Percentiles rank a stretch among this genome's conserved stretches.
phyloP scores from a whole-genome alignment of 768 basidiomycete genomes.

The Xerocomellus amylosporus region DNA sequence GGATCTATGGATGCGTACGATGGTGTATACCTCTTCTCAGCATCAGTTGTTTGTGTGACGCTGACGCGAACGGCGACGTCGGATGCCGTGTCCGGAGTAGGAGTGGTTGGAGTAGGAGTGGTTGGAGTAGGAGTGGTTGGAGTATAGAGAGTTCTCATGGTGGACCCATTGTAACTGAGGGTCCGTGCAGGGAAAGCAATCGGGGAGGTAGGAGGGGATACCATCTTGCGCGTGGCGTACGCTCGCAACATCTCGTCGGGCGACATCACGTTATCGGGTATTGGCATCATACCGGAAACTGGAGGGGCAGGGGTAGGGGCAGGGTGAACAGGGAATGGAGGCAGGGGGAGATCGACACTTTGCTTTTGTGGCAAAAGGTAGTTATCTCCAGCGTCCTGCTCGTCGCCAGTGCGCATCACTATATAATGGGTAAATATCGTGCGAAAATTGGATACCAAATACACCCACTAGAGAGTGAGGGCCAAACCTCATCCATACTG shows the following conservation, averaged over 20 bases:
- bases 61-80: constrained; percentile 1
- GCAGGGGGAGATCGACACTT: constrained; percentile 29
- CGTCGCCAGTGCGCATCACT: constrained; percentile 73
- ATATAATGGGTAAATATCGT: constrained; percentile 7
- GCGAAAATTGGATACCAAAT: neutral
- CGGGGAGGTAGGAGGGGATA: constrained; percentile 33
- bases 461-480: constrained; percentile 61
- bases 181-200: constrained; percentile 30
- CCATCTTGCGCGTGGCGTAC: constrained; percentile 52
- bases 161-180: constrained; percentile 23
- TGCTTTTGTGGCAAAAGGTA: constrained; percentile 42
- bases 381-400: constrained; percentile 33
- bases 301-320: constrained; percentile 34
- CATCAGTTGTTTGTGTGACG: constrained; percentile 4
- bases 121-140: constrained; percentile 16
- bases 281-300: constrained; percentile 37
- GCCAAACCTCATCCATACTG: constrained; percentile 58
- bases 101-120: too few species aligned
- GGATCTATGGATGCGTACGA: constrained; percentile 27
- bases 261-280: constrained; percentile 44
- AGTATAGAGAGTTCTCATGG: constrained; percentile 31
- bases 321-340: constrained; percentile 34
- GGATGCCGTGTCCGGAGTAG: constrained; percentile 9
- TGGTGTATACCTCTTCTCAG: constrained; percentile 26
- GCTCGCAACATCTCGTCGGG: constrained; percentile 79